Conservation (phyloP, 1,284 basidiomycete genomes). For the Coniferiporia sulphurascens region DNA sequence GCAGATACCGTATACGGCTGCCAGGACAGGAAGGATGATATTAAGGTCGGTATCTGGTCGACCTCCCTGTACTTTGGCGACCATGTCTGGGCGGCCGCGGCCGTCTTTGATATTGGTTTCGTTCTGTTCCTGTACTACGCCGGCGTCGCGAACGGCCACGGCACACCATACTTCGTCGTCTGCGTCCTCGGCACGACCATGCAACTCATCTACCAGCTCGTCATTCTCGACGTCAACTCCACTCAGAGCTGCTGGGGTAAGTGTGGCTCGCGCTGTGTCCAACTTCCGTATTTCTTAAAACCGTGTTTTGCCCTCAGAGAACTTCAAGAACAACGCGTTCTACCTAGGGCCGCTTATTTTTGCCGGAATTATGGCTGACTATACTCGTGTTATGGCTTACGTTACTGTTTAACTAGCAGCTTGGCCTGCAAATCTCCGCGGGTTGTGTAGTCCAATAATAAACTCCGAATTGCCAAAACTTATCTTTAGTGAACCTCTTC, state of each 20-base stretch:
- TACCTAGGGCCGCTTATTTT: conserved; percentile 20
- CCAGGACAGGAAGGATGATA: conserved; percentile 42
- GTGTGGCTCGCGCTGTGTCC: not conserved
- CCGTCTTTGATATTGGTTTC: conserved; percentile 33
- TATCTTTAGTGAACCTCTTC: too few relatives aligned
- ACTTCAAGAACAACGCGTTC: conserved; percentile 16
- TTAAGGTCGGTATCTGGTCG: conserved; percentile 40
- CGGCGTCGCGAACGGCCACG: conserved; percentile 27
- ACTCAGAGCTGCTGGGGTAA: conserved; percentile 29
- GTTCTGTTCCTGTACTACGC: conserved; percentile 30
- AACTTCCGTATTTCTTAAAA: not conserved
- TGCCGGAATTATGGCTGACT: conserved; percentile 20
- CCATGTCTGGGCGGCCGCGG: conserved; percentile 32
- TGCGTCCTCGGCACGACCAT: conserved; percentile 31
- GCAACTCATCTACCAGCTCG: conserved; percentile 37
- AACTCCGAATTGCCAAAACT: too few relatives aligned
- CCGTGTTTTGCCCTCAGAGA: not conserved
- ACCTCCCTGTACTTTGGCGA: conserved; percentile 40
- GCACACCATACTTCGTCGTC: conserved; percentile 33
- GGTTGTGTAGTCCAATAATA: too few relatives aligned
- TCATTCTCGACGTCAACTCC: conserved; percentile 29
- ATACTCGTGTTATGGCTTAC: conserved; percentile 9
- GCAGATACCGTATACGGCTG: conserved; percentile 48
- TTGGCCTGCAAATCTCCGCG: too few relatives aligned
- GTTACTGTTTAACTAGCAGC: not conserved